Percentiles rank a stretch among this genome's conserved stretches.
These are phyloP conservation scores for Cordyceps militaris DNA, from an alignment of 2,329 filamentous ascomycete species.

Conservation along the genomic window DNA sequence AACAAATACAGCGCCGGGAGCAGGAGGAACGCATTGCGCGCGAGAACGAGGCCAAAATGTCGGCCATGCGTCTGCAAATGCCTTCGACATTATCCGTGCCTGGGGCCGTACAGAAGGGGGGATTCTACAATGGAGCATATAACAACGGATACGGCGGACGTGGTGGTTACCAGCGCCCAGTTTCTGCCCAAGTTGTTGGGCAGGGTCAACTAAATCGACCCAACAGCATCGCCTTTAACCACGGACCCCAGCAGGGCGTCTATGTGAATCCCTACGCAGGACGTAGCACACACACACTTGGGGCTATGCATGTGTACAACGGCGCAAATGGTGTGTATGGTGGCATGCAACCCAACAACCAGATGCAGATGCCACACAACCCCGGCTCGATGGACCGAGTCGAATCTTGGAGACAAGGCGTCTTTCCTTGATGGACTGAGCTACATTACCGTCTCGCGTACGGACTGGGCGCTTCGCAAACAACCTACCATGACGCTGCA, in stretches of 20 bases:
- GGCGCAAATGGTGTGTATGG: slow-evolving; percentile 14
- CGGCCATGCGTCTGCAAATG: slow-evolving; percentile 42
- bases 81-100: slow-evolving; percentile 32
- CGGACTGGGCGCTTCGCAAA: not conserved
- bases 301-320: slow-evolving; percentile 5
- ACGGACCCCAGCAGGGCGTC: not conserved
- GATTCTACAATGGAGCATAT: slow-evolving; percentile 45
- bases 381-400: slow-evolving; percentile 28
- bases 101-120: slow-evolving; percentile 31
- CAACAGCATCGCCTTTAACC: slow-evolving; percentile 15
- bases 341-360: slow-evolving; percentile 21
- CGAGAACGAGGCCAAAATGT: slow-evolving; percentile 43
- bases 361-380: slow-evolving; percentile 16
- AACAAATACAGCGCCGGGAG: slow-evolving; percentile 34
- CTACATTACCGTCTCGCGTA: not conserved
- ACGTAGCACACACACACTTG: not conserved
- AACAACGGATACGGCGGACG: slow-evolving; percentile 45
- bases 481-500: not conserved
- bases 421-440: slow-evolving; percentile 24
- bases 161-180: slow-evolving; percentile 20
- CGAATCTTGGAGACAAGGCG: slow-evolving; percentile 37
- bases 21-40: slow-evolving; percentile 33
- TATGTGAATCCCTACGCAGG: slow-evolving; percentile 12
- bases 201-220: slow-evolving; percentile 18
- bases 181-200: slow-evolving; percentile 17